Percentiles rank a stretch among this genome's conserved stretches.
phyloP scores from a whole-genome alignment of 202 grass and related monocot species.

The Hordeum pubiflorum region DNA sequence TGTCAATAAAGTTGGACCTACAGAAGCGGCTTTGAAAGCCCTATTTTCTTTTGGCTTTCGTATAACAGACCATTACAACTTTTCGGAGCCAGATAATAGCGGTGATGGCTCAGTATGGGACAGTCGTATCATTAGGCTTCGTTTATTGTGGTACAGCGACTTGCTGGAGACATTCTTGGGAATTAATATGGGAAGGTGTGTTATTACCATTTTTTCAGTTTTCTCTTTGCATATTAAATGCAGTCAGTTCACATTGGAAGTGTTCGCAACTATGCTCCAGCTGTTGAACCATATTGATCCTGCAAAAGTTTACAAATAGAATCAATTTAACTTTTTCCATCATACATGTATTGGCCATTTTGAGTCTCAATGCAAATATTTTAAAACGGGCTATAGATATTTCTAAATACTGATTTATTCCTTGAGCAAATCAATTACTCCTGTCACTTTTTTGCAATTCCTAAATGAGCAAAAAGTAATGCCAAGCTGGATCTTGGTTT shows the following conservation, averaged over 20 bases:
- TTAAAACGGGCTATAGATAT: neutral
- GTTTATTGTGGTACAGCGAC: constrained; percentile 64
- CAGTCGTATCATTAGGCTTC: constrained; percentile 60
- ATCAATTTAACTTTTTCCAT: constrained; percentile 3
- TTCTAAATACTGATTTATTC: constrained; percentile 4
- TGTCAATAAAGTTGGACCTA: constrained; percentile 64
- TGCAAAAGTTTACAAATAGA: constrained; percentile 7
- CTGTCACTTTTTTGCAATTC: neutral
- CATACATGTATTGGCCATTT: neutral
- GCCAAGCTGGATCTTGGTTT: neutral
- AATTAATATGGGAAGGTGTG: constrained; percentile 95
- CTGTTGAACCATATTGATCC: constrained; percentile 10
- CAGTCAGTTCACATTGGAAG: neutral
- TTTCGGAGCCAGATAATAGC: constrained; percentile 44
- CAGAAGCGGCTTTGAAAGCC: constrained; percentile 58
- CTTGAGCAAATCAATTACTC: neutral
- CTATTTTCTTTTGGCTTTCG: constrained; percentile 78
- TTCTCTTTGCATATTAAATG: constrained; percentile 19
- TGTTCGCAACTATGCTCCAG: constrained; percentile 18
- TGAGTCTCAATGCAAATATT: neutral
- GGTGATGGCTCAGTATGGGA: constrained; percentile 47
- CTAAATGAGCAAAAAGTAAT: constrained; percentile 10
- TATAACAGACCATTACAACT: constrained; percentile 60
- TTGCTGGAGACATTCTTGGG: constrained; percentile 89
- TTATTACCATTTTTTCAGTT: constrained; percentile 24